Evolutionary conservation across 768 basidiomycete species (phyloP).

Genomic region (Podaxis sp.): DNA sequence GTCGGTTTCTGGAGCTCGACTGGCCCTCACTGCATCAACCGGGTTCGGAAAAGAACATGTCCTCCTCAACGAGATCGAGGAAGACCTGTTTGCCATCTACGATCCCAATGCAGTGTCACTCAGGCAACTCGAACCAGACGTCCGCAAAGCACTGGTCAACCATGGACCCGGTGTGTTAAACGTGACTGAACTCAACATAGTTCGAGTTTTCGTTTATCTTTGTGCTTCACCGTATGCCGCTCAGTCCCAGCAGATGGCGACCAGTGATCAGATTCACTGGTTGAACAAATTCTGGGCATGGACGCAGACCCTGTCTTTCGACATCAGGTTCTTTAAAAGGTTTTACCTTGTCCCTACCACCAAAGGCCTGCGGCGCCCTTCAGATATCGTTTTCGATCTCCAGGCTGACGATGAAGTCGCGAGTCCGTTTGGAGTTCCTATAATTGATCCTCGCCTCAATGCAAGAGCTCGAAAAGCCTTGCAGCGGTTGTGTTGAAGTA

Average conservation of each 20-base stretch:
- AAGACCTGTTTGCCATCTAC: neutral
- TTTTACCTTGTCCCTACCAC: slow-evolving; percentile 30
- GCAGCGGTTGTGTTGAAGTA: neutral
- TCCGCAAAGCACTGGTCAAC: neutral
- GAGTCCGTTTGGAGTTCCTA: slow-evolving; percentile 23
- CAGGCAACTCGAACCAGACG: neutral
- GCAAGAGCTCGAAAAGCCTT: slow-evolving; percentile 13
- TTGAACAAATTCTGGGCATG: slow-evolving; percentile 41
- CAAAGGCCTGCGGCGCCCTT: slow-evolving; percentile 21
- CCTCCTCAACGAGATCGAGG: slow-evolving; percentile 26
- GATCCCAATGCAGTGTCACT: slow-evolving; percentile 1
- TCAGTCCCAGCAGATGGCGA: neutral
- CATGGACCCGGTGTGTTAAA: slow-evolving; percentile 27
- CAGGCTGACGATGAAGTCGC: slow-evolving; percentile 3
- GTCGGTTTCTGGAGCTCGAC: slow-evolving; percentile 16
- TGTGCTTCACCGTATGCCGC: neutral
- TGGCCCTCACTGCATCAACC: too few relatives aligned
- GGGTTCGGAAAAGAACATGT: slow-evolving; percentile 13
- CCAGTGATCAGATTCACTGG: slow-evolving; percentile 24
- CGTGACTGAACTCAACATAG: slow-evolving; percentile 22
- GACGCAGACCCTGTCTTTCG: slow-evolving; percentile 23
- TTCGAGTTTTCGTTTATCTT: slow-evolving; percentile 27
- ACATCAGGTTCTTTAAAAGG: slow-evolving; percentile 11
- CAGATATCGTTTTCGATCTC: slow-evolving; percentile 23
- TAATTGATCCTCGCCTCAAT: slow-evolving; percentile 26